Evolutionary conservation across 2,329 filamentous ascomycete species (phyloP), one percentile per base, ranked within the genome.

Genomic region (Stachybotrys chlorohalonatus): DNA sequence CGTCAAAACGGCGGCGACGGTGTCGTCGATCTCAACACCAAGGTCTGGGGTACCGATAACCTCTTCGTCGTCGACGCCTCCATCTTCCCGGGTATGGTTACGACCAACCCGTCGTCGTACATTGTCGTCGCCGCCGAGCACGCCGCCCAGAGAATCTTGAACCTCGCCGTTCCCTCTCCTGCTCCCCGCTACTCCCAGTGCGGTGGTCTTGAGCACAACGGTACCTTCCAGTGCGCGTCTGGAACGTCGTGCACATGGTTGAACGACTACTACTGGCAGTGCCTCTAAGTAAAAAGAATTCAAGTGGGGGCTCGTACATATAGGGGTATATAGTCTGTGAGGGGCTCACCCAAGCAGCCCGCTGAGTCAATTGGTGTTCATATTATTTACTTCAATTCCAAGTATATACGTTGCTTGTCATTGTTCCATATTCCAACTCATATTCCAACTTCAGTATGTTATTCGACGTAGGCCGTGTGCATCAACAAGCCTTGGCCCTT

Each of bases 41-140:
- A 79, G 68, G 82, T 87, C 6, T 87, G 82, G 62, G 84, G 84
- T 45, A 87, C 81, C 0, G 82, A 86, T 62, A 87, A 87, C 68
- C 72, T 87, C 49, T 86, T 84, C 62, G 80, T 87, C 13, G 82
- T 88, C 5, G 85, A 89, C 62, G 85, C 81, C 1, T 81, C 79
- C 57, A 84, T 89, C 62, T 86, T 87, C 71, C 85, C 86, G 0
- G 85, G 86, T 58, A 80, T 87, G 60, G 77, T 84, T 3, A 84
- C 83, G 0, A 82, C 84, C 16, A 90, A 90, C 69, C 86, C 86
- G 1, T 80, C 82, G 51, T 79, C 83, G 1, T 78, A 82, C 46
- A 81, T 87, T 60, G 83, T 87, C 65, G 75, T 83, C 42, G 82
- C 78, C 16, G 80, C 84, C 16, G 85, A 88, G 72, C 76, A 78